Conservation (phyloP, 805 yeast species). For the Teunomyces tritomae region DNA sequence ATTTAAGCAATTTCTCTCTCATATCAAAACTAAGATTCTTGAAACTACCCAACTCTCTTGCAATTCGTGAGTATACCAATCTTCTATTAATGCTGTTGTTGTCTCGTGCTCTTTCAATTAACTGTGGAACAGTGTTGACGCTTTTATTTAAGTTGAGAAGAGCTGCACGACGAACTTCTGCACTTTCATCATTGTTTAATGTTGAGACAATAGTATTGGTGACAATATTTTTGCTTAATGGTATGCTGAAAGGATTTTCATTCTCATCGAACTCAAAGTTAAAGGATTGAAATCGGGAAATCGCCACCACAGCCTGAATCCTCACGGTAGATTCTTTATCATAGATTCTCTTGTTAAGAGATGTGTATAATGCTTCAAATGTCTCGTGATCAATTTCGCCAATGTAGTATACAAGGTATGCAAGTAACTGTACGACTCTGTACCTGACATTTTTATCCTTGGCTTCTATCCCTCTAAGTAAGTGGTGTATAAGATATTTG, state of each 20-base stretch:
- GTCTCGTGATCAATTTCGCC: slow-evolving; percentile 74
- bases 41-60: slow-evolving; percentile 67
- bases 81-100: slow-evolving; percentile 68
- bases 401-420: slow-evolving; percentile 65
- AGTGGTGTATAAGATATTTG: slow-evolving; percentile 58
- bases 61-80: slow-evolving; percentile 62
- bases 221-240: slow-evolving; percentile 10
- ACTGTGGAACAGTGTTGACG: slow-evolving; percentile 48
- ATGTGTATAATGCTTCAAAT: slow-evolving; percentile 59
- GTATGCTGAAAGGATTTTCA: slow-evolving; percentile 13
- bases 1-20: slow-evolving; percentile 65
- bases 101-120: slow-evolving; percentile 84
- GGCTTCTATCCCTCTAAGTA: slow-evolving; percentile 77
- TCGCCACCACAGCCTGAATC: slow-evolving; percentile 77
- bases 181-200: slow-evolving; percentile 73
- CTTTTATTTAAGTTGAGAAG: slow-evolving; percentile 65
- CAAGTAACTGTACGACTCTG: slow-evolving; percentile 73
- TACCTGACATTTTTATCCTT: slow-evolving; percentile 74
- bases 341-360: slow-evolving; percentile 59
- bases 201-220: slow-evolving; percentile 22
- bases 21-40: slow-evolving; percentile 47
- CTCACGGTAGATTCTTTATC: slow-evolving; percentile 80
- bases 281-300: slow-evolving; percentile 68
- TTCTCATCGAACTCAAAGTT: slow-evolving; percentile 35
- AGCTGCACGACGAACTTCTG: slow-evolving; percentile 89